Percentiles rank a stretch among this genome's conserved stretches.
phyloP scores from a whole-genome alignment of 208 protist genomes.

The Wallacemonas collosoma region DNA sequence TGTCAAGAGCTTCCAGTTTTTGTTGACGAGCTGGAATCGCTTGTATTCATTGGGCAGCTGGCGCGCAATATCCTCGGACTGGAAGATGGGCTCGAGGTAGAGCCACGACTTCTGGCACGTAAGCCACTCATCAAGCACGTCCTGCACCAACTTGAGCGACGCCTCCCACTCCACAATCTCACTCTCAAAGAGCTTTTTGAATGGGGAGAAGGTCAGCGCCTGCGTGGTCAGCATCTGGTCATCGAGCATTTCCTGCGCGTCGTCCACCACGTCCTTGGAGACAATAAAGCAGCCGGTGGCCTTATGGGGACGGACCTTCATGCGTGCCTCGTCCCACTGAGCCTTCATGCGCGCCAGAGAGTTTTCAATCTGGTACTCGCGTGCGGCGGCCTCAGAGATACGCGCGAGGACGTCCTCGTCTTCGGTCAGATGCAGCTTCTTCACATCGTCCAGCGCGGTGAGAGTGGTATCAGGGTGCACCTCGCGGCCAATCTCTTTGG shows the following conservation, averaged over 20 bases:
- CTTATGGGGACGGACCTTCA: slow-evolving; percentile 91
- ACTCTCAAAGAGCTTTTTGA: slow-evolving; percentile 97
- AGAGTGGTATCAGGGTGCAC: slow-evolving; percentile 91
- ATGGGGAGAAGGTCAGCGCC: slow-evolving; percentile 95
- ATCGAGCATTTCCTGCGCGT: slow-evolving; percentile 94
- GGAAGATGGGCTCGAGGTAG: slow-evolving; percentile 97
- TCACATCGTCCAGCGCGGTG: slow-evolving; percentile 83
- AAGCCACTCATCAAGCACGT: slow-evolving; percentile 96
- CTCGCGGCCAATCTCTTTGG: slow-evolving; percentile 91
- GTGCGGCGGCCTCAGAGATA: slow-evolving; percentile 93
- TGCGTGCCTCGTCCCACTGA: slow-evolving; percentile 88
- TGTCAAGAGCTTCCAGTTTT: slow-evolving; percentile 94
- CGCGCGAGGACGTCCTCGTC: slow-evolving; percentile 88
- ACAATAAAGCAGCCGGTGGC: slow-evolving; percentile 94
- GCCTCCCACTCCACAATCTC: slow-evolving; percentile 93
- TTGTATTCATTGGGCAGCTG: slow-evolving; percentile 95
- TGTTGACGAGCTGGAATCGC: slow-evolving; percentile 93
- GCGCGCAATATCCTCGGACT: slow-evolving; percentile 95
- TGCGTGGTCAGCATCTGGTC: slow-evolving; percentile 97
- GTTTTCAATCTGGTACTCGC: slow-evolving; percentile 96
- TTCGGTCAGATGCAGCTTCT: slow-evolving; percentile 65
- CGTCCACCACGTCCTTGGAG: slow-evolving; percentile 88
- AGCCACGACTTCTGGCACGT: slow-evolving; percentile 95
- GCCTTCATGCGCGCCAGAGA: slow-evolving; percentile 94
- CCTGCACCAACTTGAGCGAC: slow-evolving; percentile 86